Base-by-base conservation (phyloP, 768 basidiomycete genomes). In the Agaricus sinodeliciosus region DNA sequence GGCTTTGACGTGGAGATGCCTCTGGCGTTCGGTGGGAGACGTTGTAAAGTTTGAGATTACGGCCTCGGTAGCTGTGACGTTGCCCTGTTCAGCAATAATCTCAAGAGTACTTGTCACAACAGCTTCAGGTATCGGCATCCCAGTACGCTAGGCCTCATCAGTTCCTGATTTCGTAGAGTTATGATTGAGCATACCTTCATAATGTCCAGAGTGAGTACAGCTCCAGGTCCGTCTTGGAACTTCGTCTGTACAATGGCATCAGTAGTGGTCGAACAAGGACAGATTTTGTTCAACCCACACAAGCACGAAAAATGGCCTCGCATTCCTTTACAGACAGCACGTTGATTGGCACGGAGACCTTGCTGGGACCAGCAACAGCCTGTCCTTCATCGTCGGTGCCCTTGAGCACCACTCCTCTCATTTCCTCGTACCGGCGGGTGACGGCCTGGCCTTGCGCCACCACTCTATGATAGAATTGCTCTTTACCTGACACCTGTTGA, bases 1-100 rank as follows among this genome's bases (percentile, higher is more conserved):
- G 0, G 82, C 74, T 63, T 82, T 83, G 55, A 94, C 68, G 56
- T 93, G 85, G 13, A 90, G 73, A 59, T 91, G 81, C 2, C 82
- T 80, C 57, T 88, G 86, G 15, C 56, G 63, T 35, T 78, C 77
- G 0, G 76, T 81, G 9, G 64, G 15, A 40, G 40, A 31, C 27
- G 34, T 52, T 42, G 37, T 19, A 31, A 51, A 51, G 37, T 36
- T 43, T 18, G 41, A 11, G 8, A 55, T 15, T 31, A 78, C 63
- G 2, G 63, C 57, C 52, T 88, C 82, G 0, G 77, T 66, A 8
- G 69, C 72, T 27, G 59, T 62, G 9, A 74, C 59, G 54, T 82
- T 70, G 0, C 81, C 80, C 5, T 59, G 57, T 3, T 61, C 58
- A 0, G 83, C 79, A 58, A 83, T 76, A 11, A 75, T 59, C 43